Conservation (phyloP, 176 grass and related monocot species). For the Carex myosuroides region DNA sequence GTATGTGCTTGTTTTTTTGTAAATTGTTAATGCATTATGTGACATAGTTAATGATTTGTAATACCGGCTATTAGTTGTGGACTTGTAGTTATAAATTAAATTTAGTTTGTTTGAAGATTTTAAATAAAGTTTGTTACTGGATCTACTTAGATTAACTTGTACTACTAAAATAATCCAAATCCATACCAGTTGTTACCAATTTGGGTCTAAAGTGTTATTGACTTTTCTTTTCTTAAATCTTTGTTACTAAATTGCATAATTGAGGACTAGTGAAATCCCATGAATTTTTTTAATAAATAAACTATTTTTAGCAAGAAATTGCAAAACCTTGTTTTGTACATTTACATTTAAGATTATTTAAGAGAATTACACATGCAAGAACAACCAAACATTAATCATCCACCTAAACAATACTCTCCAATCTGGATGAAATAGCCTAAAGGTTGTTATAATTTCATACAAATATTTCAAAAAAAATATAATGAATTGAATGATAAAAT, state of each 20-base stretch:
- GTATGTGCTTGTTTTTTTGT: conserved; percentile 7
- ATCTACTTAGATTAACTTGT: neutral
- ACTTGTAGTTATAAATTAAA: neutral
- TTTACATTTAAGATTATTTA: neutral
- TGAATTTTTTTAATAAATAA: neutral
- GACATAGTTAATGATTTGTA: neutral
- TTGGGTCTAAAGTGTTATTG: neutral
- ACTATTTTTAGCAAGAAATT: neutral
- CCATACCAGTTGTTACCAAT: neutral
- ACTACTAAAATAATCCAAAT: neutral
- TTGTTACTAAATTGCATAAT: neutral
- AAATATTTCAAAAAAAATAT: no score
- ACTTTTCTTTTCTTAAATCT: neutral
- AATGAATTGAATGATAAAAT: no score
- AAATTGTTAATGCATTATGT: neutral
- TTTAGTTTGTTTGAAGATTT: neutral
- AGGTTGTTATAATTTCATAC: no score
- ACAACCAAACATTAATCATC: conserved; percentile 29
- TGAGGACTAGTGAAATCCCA: neutral
- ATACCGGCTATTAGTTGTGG: neutral
- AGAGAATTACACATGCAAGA: conserved; percentile 31
- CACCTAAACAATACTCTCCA: conserved; percentile 14
- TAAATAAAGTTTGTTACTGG: neutral
- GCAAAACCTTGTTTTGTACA: neutral
- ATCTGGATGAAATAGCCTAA: no score